Percentiles rank a stretch among this genome's conserved stretches.
Conservation (phyloP, 2,329 filamentous ascomycete species). For the Davidsoniella neocaledoniae region DNA sequence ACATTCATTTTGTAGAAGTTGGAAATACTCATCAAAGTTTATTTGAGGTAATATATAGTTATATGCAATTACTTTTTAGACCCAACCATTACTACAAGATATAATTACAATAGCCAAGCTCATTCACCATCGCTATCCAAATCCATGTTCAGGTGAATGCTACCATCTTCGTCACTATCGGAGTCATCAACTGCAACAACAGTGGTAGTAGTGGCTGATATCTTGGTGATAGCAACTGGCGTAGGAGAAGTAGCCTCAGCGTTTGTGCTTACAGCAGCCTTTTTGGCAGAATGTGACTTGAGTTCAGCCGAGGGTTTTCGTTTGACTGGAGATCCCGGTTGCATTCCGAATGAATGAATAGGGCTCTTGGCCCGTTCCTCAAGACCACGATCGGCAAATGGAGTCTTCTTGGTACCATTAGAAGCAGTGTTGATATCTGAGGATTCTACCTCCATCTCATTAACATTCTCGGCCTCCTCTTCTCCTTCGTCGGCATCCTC, state of each 20-base stretch:
- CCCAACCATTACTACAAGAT: not conserved
- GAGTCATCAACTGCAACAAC: conserved; percentile 18
- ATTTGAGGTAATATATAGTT: too few relatives aligned
- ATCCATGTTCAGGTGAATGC: conserved; percentile 43
- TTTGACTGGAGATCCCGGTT: conserved; percentile 20
- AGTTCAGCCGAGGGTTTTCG: conserved; percentile 23
- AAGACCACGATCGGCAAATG: conserved; percentile 3
- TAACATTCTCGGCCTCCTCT: conserved; percentile 18
- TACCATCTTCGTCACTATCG: conserved; percentile 33
- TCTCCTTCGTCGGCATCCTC: conserved; percentile 20
- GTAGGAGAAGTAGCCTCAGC: conserved; percentile 12
- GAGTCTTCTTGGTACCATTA: conserved; percentile 2
- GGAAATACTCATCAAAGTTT: too few relatives aligned
- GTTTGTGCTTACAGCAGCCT: conserved; percentile 1
- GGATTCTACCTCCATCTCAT: not conserved
- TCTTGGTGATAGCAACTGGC: conserved; percentile 13
- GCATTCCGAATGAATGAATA: conserved; percentile 7
- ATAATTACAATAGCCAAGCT: not conserved
- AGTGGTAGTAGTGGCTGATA: conserved; percentile 13
- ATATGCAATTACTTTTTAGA: not conserved
- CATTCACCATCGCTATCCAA: conserved; percentile 32
- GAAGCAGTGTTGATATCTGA: conserved; percentile 11
- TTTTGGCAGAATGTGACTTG: conserved; percentile 21
- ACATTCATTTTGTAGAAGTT: too few relatives aligned
- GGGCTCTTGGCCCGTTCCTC: conserved; percentile 6